Conservation (phyloP, 495 filamentous ascomycete genomes). For the Sporormia fimetaria region DNA sequence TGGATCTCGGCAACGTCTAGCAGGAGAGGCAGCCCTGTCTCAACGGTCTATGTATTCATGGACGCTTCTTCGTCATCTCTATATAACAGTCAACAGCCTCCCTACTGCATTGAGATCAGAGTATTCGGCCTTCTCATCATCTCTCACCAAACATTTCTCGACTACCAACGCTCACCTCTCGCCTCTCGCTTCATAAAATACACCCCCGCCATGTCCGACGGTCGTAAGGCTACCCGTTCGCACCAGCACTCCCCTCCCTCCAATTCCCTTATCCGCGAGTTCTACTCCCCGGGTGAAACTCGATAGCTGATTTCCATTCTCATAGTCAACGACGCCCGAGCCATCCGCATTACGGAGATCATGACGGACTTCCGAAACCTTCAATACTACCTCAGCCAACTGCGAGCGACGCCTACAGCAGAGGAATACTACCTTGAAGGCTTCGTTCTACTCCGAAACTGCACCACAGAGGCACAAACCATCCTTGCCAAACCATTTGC, state of each 20-base stretch:
- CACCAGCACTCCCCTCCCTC: neutral
- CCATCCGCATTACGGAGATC: constrained; percentile 69
- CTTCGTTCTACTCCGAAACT: constrained; percentile 64
- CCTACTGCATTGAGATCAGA: constrained; percentile 13
- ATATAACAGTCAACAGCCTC: constrained; percentile 23
- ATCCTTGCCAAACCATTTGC: constrained; percentile 61
- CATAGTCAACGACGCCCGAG: constrained; percentile 73
- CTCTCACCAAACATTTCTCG: constrained; percentile 8
- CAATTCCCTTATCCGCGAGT: neutral
- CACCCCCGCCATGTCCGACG: constrained; percentile 45
- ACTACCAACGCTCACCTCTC: constrained; percentile 1
- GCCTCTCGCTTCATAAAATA: constrained; percentile 13
- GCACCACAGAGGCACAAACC: constrained; percentile 59
- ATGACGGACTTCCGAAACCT: constrained; percentile 77
- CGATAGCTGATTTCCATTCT: neutral
- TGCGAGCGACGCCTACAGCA: constrained; percentile 44
- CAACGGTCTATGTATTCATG: constrained; percentile 21
- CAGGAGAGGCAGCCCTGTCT: constrained; percentile 22
- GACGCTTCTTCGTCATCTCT: constrained; percentile 18
- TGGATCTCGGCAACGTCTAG: constrained; percentile 25
- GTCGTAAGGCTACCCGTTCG: constrained; percentile 41
- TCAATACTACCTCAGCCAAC: constrained; percentile 66
- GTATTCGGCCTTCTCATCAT: constrained; percentile 14
- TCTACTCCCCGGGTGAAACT: neutral
- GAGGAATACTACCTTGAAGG: constrained; percentile 73